A percentile compares a stretch with the other conserved stretches of the same genome.
phyloP scores from a whole-genome alignment of 2,329 filamentous ascomycete genomes.

The Penicillium griseofulvum region DNA sequence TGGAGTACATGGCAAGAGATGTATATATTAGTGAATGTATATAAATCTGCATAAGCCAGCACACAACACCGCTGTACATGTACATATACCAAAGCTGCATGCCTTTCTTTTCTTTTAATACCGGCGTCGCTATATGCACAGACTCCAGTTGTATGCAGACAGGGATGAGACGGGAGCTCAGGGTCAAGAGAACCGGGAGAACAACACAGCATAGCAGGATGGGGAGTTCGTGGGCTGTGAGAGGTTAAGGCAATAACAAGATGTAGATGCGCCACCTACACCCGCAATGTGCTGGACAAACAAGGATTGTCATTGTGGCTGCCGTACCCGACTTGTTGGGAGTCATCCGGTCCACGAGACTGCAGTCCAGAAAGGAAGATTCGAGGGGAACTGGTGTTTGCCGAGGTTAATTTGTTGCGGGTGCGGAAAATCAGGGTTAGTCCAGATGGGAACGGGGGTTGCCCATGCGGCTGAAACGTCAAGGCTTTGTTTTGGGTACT shows the following conservation, averaged over 20 bases:
- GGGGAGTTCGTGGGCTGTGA: neutral
- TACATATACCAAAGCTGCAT: neutral
- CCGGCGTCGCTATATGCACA: neutral
- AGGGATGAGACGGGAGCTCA: neutral
- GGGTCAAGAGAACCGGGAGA: neutral
- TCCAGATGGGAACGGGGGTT: conserved; percentile 5
- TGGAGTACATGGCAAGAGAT: neutral
- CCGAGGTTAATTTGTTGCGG: neutral
- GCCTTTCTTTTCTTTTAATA: neutral
- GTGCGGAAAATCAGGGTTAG: conserved; percentile 1
- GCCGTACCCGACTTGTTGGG: conserved; percentile 1
- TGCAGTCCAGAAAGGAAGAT: conserved; percentile 3
- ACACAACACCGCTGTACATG: no score
- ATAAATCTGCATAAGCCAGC: neutral
- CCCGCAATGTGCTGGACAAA: neutral
- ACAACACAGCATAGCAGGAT: neutral
- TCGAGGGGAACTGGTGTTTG: conserved; percentile 1
- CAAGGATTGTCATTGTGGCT: conserved; percentile 1
- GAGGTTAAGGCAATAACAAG: neutral
- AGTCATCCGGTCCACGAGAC: conserved; percentile 10
- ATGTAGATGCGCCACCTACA: neutral
- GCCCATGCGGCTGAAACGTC: conserved; percentile 4
- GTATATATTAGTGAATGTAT: neutral
- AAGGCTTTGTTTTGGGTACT: neutral
- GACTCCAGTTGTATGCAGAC: neutral